phyloP scores from a whole-genome alignment of 2,329 filamentous ascomycete species.

The Fusarium subglutinans region DNA sequence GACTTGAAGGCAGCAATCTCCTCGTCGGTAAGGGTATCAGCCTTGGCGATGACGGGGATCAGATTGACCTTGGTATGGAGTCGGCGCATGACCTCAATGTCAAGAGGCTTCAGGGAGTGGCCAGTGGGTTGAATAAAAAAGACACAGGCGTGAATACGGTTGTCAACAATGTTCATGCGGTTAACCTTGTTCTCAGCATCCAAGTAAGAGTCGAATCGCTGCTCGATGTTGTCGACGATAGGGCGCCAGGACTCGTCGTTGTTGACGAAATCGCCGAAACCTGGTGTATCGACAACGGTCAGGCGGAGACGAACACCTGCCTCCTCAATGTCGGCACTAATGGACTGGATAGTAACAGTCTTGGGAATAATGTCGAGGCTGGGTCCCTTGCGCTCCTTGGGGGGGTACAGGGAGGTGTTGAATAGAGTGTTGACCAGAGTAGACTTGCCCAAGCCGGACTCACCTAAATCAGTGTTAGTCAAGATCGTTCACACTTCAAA shows the following conservation, averaged over 20 bases:
- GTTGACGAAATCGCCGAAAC: conserved; percentile 99
- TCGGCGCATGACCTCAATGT: conserved; percentile 99
- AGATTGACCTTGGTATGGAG: conserved; percentile 99
- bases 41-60: conserved; percentile 98
- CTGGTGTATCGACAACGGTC: conserved; percentile 97
- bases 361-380: conserved; percentile 98
- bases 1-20: conserved; percentile 95
- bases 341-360: conserved; percentile 94
- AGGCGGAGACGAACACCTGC: conserved; percentile 95
- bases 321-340: conserved; percentile 97
- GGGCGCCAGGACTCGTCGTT: conserved; percentile 99
- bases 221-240: conserved; percentile 99
- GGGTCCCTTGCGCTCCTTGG: conserved; percentile 97
- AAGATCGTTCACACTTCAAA: not conserved
- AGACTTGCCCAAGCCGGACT: conserved; percentile 98
- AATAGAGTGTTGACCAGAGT: conserved; percentile 99
- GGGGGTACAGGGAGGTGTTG: conserved; percentile 98
- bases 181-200: conserved; percentile 99
- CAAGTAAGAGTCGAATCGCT: conserved; percentile 97
- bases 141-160: conserved; percentile 97
- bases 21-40: conserved; percentile 96
- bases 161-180: conserved; percentile 99
- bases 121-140: conserved; percentile 99
- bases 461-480: conserved; percentile 67
- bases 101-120: conserved; percentile 96